Evolutionary conservation across 306 rosid species (phyloP).

Genomic region (Dryas alaskensis): DNA sequence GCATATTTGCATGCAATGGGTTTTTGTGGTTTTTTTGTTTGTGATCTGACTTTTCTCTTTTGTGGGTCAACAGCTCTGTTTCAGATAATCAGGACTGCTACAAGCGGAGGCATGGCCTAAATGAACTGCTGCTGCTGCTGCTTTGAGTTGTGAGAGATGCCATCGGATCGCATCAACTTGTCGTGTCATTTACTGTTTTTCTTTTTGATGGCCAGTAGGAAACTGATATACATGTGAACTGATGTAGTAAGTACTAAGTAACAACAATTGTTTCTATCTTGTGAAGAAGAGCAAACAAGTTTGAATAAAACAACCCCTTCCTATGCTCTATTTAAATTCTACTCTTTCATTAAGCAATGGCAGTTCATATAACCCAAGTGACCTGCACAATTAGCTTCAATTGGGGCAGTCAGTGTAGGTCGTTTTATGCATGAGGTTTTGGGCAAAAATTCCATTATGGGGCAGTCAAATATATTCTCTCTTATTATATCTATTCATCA

Average conservation of each 20-base stretch:
- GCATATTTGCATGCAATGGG: background rate
- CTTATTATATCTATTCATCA: too few relatives aligned
- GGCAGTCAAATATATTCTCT: too few relatives aligned
- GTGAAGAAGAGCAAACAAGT: slow-evolving; percentile 22
- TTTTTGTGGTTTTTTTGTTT: background rate
- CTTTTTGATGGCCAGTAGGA: slow-evolving; percentile 32
- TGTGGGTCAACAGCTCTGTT: slow-evolving; percentile 64
- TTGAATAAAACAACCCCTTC: slow-evolving; percentile 13
- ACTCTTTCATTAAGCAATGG: background rate
- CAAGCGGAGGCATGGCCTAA: slow-evolving; percentile 90
- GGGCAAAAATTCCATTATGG: too few relatives aligned
- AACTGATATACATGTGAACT: slow-evolving; percentile 34
- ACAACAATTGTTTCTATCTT: slow-evolving; percentile 37
- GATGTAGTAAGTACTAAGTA: slow-evolving; percentile 21
- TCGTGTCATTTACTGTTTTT: slow-evolving; percentile 4
- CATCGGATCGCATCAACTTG: background rate
- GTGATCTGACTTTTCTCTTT: slow-evolving; percentile 17
- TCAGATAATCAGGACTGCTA: slow-evolving; percentile 96
- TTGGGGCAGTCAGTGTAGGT: too few relatives aligned
- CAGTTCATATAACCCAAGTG: too few relatives aligned
- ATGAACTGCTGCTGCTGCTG: slow-evolving; percentile 15
- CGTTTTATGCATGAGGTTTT: too few relatives aligned
- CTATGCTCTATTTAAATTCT: background rate
- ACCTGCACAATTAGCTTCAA: too few relatives aligned
- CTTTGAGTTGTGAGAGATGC: slow-evolving; percentile 20